A percentile compares a stretch with the other conserved stretches of the same genome.
phyloP scores from a whole-genome alignment of 768 basidiomycete species.

The Antrodiella citrinella region DNA sequence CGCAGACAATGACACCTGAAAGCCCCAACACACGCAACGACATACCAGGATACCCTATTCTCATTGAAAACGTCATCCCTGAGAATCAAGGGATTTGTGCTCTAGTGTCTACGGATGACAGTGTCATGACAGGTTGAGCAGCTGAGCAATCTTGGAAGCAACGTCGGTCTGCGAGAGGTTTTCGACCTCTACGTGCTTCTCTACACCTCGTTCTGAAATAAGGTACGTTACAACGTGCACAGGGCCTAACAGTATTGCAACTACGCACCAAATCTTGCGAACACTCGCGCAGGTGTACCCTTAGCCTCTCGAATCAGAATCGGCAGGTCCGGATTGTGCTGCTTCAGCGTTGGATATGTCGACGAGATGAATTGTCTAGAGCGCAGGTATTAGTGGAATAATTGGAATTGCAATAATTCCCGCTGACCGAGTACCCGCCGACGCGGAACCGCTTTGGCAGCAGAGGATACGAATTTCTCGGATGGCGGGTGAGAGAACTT shows the following conservation, averaged over 20 bases:
- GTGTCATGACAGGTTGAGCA: constrained; percentile 33
- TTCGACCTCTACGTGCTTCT: constrained; percentile 76
- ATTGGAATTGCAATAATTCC: background rate
- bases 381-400: background rate
- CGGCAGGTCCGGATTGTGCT: constrained; percentile 81
- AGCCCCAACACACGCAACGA: no score
- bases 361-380: constrained; percentile 71
- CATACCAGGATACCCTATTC: no score
- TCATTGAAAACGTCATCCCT: no score
- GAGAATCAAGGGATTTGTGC: no score
- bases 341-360: constrained; percentile 68
- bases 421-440: constrained; percentile 69
- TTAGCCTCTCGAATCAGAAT: constrained; percentile 73
- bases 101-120: no score
- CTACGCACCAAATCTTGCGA: constrained; percentile 76
- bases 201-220: constrained; percentile 65
- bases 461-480: constrained; percentile 76
- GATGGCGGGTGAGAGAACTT: constrained; percentile 67
- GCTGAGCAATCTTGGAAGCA: constrained; percentile 56
- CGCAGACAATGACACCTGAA: no score
- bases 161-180: constrained; percentile 67
- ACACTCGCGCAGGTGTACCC: constrained; percentile 73
- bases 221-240: background rate
- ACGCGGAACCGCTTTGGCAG: constrained; percentile 70
- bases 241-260: background rate